A percentile compares a stretch with the other conserved stretches of the same genome.
These are phyloP conservation scores for Closterium sp. DNA, from an alignment of 139 green algal genomes.

Conservation along the genomic window DNA sequence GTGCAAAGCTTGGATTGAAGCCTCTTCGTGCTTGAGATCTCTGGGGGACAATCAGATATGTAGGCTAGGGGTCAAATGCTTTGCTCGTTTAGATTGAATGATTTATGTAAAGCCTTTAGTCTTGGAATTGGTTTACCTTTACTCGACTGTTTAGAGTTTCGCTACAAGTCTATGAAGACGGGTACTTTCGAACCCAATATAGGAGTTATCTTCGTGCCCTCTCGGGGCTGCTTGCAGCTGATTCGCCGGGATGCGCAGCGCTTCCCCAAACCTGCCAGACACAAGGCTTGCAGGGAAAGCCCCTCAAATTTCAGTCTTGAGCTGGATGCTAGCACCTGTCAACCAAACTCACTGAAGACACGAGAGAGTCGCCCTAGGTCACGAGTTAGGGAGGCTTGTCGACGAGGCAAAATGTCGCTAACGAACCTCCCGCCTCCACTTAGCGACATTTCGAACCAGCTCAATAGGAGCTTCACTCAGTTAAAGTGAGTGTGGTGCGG, in stretches of 20 bases:
- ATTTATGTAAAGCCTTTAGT: no score
- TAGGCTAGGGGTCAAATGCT: no score
- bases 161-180: no score
- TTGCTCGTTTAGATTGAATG: no score
- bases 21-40: conserved; percentile 52
- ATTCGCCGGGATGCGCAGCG: neutral
- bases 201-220: neutral
- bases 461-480: neutral
- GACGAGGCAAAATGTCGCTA: neutral
- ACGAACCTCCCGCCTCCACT: neutral
- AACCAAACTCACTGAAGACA: neutral
- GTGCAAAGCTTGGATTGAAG: conserved; percentile 71
- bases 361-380: neutral
- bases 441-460: neutral
- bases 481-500: neutral
- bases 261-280: neutral
- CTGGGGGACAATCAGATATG: no score
- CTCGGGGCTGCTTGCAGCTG: neutral
- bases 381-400: neutral
- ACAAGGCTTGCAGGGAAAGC: no score
- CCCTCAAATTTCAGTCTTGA: no score
- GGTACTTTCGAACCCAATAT: no score
- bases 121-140: no score
- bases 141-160: no score
- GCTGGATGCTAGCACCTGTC: neutral